Conservation (phyloP, 1,284 basidiomycete genomes). For the Fomitopsis betulina region DNA sequence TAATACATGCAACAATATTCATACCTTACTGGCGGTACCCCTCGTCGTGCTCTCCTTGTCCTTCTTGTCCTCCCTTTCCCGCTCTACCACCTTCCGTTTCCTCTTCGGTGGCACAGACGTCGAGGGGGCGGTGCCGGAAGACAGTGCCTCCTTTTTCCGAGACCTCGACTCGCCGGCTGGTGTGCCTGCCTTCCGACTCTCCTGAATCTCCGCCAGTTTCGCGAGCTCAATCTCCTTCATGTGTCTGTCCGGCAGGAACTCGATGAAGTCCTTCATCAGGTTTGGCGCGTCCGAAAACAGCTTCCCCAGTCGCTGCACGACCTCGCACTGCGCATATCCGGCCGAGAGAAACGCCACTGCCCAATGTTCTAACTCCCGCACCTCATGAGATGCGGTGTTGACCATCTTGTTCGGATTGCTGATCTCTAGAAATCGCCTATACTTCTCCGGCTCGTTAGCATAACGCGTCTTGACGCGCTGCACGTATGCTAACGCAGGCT, state of each 20-base stretch:
- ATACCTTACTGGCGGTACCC: constrained; percentile 28
- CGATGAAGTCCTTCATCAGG: constrained; percentile 85
- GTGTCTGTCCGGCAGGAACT: constrained; percentile 80
- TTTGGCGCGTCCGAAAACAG: constrained; percentile 90
- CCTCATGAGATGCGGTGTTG: constrained; percentile 60
- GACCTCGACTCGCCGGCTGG: constrained; percentile 13
- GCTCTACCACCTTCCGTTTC: constrained; percentile 50
- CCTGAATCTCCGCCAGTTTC: constrained; percentile 20
- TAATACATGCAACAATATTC: background rate
- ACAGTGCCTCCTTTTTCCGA: constrained; percentile 15
- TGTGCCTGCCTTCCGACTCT: constrained; percentile 10
- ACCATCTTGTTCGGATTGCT: constrained; percentile 56
- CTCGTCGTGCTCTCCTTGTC: constrained; percentile 17
- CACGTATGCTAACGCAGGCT: constrained; percentile 89
- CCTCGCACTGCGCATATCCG: constrained; percentile 49
- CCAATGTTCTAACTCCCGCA: constrained; percentile 54
- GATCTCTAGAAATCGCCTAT: constrained; percentile 93
- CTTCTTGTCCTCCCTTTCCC: constrained; percentile 30
- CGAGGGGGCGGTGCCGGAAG: constrained; percentile 6
- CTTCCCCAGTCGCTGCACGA: constrained; percentile 80
- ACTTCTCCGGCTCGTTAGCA: constrained; percentile 80
- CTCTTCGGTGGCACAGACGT: constrained; percentile 52
- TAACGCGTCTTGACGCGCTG: constrained; percentile 97
- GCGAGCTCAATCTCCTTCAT: constrained; percentile 41
- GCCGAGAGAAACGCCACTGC: constrained; percentile 34